Base-by-base conservation (phyloP, 106 monocot species). In the Amphibolis antarctica region DNA sequence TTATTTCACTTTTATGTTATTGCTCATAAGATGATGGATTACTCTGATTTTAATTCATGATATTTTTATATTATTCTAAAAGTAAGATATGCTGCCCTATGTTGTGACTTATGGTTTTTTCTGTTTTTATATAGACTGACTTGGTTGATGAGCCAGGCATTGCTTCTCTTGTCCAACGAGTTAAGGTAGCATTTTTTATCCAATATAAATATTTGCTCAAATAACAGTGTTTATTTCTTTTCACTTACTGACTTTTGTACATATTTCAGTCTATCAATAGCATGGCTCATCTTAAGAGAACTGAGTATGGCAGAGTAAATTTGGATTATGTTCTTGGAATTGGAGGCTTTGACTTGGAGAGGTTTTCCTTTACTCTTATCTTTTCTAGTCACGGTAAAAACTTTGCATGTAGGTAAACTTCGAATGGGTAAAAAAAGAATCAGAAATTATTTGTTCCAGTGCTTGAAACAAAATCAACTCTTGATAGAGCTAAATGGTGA, bases 321-420 rank as follows among this genome's bases (percentile, higher is more conserved):
- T 63, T 98, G 73, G 90, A 98, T 82, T 98, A 98, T 77, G 96
- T 98, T 64, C 96, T 98, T 78, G 96, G 96, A 12, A 80, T 98
- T 63, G 96, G 96, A 66, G 96, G 96, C 53, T 98, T 98, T 75
- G 96, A 98, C 84, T 74, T 98, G 68, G 96, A 98, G 75, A 98
- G 96, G 96, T 98, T 59, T 28, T 65, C 42, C 49, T 76, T 36
- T 47, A 25, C 9, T 24, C 44, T 29, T 60, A 59, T 63, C 46
- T 27, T 46, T 27, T 26, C 9, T 47, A 17, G n/a, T 42, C 10
- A n/a, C n/a, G 36, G 2, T 36, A 36, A 4, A 36, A 2, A 4
- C 4, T 36, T 7, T 36, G 36, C 36, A 36, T 36, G 36, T 36
- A 36, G 7, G n/a, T n/a, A n/a, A n/a, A n/a, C n/a, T n/a, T n/a